A percentile compares a stretch with the other conserved stretches of the same genome.
phyloP scores from a whole-genome alignment of 2,329 filamentous ascomycete species.

The Neonectria magnoliae region DNA sequence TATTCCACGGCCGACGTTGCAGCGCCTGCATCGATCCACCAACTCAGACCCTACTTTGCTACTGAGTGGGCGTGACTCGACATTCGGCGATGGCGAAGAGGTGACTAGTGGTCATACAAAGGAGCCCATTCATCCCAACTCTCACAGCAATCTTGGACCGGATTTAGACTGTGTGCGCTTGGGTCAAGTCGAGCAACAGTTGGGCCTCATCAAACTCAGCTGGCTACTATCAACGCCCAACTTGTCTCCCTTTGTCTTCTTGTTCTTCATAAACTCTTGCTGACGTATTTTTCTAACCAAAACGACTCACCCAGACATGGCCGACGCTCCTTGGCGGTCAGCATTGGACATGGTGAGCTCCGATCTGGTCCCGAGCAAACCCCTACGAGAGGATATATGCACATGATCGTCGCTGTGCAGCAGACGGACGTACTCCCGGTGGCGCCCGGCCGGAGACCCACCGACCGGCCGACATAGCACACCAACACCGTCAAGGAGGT shows the following conservation, averaged over 20 bases:
- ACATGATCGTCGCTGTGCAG: neutral
- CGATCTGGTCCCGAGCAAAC: slow-evolving; percentile 1
- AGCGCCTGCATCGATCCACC: slow-evolving; percentile 56
- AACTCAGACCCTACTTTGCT: slow-evolving; percentile 57
- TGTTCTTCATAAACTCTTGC: too few species aligned
- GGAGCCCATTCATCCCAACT: slow-evolving; percentile 36
- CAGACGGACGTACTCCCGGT: neutral
- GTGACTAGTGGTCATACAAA: slow-evolving; percentile 1
- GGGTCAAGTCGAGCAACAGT: too few species aligned
- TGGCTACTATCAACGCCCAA: too few species aligned
- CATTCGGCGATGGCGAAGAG: slow-evolving; percentile 23
- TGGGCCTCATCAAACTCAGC: too few species aligned
- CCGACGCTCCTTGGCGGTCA: neutral
- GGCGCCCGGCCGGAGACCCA: too few species aligned
- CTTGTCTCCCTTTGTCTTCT: too few species aligned
- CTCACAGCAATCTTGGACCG: slow-evolving; percentile 48
- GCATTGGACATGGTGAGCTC: neutral
- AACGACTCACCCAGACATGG: too few species aligned
- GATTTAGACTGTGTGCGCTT: slow-evolving; percentile 40
- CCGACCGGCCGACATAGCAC: too few species aligned
- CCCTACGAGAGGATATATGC: neutral
- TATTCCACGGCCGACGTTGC: slow-evolving; percentile 64
- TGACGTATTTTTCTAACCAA: too few species aligned
- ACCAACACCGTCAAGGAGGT: slow-evolving; percentile 29
- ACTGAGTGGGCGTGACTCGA: slow-evolving; percentile 28